Evolutionary conservation across 1,139 yeast genomes (phyloP), one percentile per base, ranked within the genome.

Genomic region (Hanseniaspora gamundiae): DNA sequence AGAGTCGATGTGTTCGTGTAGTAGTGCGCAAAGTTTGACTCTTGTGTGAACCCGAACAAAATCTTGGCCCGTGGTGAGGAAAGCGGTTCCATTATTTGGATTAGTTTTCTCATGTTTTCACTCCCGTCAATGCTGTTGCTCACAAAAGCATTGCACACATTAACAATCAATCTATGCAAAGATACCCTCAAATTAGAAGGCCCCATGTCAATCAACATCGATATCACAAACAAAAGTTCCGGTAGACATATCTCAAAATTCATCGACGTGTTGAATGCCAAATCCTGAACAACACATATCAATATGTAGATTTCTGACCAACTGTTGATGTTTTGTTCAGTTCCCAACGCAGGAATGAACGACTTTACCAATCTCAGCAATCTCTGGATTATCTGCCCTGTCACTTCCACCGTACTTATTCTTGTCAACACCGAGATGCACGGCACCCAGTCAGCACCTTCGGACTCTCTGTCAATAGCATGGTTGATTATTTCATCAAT

Each of bases 21-120:
- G 36, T 57, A 59, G 40, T 59, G 56, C 16, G 63, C 54, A 28
- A 65, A 64, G 39, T 69, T 68, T 45, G 65, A 68, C 35, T 80
- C 88, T 52, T 86, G 76, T n/a, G 79, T 78, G 49, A 84, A 67
- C 0, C 95, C 95, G 64, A 84, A 84, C 48, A 84, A 65, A 69
- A 83, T 73, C 52, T 76, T 78, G 3, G 84, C 80, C 55, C 88
- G 71, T 45, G 82, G 85, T 10, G 84, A 78, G 45, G 84, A 76
- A 49, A 85, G 72, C 44, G 74, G 74, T 4, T 66, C 68, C 51
- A 83, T 74, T 1, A 82, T 70, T 1, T 67, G 65, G 45, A 71
- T 71, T 14, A 85, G 68, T 8, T 68, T 62, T 2, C 58, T 53
- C 46, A 66, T 67, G 45, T 76, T 76, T 2, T 57, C 61, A 1